Evolutionary conservation across 192 early-diverging fungal genomes (phyloP), one percentile per base, ranked within the genome.

Genomic region (Geranomyces variabilis): DNA sequence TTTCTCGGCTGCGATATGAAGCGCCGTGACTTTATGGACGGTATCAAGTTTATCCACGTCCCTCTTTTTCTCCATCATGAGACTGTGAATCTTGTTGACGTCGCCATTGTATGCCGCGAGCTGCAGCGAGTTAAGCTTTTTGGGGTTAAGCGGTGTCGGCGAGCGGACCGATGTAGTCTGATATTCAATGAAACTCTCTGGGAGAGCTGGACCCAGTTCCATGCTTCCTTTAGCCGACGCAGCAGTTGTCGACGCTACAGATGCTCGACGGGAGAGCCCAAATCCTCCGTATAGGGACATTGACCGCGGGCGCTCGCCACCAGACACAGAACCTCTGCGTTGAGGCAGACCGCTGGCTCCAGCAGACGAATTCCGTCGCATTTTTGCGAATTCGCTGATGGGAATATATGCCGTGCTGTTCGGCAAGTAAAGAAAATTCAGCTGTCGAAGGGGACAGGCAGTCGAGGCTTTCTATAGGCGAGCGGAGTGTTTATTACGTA

Each of bases 11-110:
- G 81, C 81, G 13, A 82, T 33, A 53, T 82, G 81, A 29, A 82
- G 55, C 0, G 81, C 81, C 10, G 77, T 76, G 44, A 79, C 73
- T 14, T 77, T 61, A 44, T 82, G 81, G 44, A 69, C 71, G 0
- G 77, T 67, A 60, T 82, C 81, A 17, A 74, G 17, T 48, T 82
- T 82, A 67, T 82, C 77, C 10, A 79, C 24, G 59, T 82, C 81
- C 26, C 81, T 53, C 33, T 69, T 75, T 46, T 75, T 79, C 29
- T 60, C 58, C 29, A 60, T 8, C 43, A 82, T 53, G 24, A 79
- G 67, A 0, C 22, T 19, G 59, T 53, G 66, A 22, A 79, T 19
- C 51, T 76, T 79, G 8, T 79, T 76, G 26, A 73, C 21, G 63
- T 82, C 77, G 13, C 62, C 69, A 0, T 67, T 41, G 63, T 77